These are phyloP conservation scores for Juncus inflexus DNA, from an alignment of 176 grass and related monocot genomes.

Conservation along the genomic window DNA sequence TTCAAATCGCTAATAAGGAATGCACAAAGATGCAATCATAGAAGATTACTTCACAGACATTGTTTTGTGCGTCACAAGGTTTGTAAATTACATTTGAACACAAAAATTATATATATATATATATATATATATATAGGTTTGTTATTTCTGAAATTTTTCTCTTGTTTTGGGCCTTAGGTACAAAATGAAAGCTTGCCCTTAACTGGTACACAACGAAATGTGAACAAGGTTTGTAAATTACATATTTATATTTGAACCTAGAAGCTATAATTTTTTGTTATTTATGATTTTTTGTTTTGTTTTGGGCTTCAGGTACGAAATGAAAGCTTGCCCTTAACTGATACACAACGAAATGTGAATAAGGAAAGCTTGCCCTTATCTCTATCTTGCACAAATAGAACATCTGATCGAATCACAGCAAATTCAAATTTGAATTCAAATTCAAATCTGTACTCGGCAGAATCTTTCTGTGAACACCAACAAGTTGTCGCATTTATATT, in stretches of 20 bases:
- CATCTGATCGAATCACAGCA: not conserved
- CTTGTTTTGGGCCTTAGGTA: not conserved
- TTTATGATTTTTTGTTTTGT: not conserved
- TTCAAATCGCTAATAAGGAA: slow-evolving; percentile 30
- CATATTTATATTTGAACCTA: too few relatives aligned
- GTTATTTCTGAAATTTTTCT: not conserved
- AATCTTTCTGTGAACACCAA: slow-evolving; percentile 58
- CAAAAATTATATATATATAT: not conserved
- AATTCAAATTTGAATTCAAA: slow-evolving; percentile 21
- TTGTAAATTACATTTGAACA: slow-evolving; percentile 5
- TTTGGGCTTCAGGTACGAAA: not conserved
- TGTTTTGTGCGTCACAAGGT: slow-evolving; percentile 20
- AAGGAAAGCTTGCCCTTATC: not conserved
- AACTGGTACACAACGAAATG: not conserved
- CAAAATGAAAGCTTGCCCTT: not conserved
- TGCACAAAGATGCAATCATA: slow-evolving; percentile 22
- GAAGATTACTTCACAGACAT: slow-evolving; percentile 18
- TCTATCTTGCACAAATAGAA: not conserved
- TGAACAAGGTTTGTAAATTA: not conserved
- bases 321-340: not conserved
- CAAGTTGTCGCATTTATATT: slow-evolving; percentile 80
- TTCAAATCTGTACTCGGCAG: slow-evolving; percentile 9
- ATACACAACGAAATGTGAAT: slow-evolving; percentile 4
- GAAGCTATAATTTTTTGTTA: too few relatives aligned
- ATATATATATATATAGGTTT: too few relatives aligned